Base-by-base conservation (phyloP, 495 filamentous ascomycete species). In the Penicillium lagena region DNA sequence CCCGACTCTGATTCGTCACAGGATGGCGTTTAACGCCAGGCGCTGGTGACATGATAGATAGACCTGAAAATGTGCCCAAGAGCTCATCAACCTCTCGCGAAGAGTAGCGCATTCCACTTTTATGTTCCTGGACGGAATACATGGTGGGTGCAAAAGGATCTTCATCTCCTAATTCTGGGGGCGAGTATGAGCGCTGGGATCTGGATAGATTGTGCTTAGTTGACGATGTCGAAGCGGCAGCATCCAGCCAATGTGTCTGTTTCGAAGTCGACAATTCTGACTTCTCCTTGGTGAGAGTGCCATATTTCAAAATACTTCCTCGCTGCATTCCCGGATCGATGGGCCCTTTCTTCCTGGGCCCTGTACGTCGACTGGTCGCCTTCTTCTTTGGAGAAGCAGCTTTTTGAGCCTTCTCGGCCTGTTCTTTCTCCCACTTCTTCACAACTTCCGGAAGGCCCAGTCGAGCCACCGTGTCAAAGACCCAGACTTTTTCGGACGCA, bases 371-470 rank as follows among this genome's bases (percentile, higher is more conserved):
- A 33, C 29, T 50, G 1, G 42, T 48, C 15, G 58, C 33, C 38
- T 68, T 59, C 28, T 58, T 60, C 34, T 63, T 71, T 4, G 62
- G 51, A 1, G 59, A 53, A 34, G 58, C 51, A 34, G 51, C 53
- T 30, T 57, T 62, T 14, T 35, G 42, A 28, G 61, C 51, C 43
- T 69, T 69, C 14, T 58, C 64, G 14, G 57, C 51, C 46, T 78
- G 71, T 13, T 76, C 70, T 41, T 80, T 80, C 49, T 95, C 82
- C 81, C 88, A 98, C 15, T 80, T 81, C 45, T 86, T 74, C 2
- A 90, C 80, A n/a, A 79, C 75, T 10, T 83, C 62, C 13, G 87
- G 88, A 39, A 87, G 72, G 0, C 88, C 85, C 12, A 85, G 56
- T 42, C 78, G 84, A 9, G 81, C 81, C 46, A 87, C 70, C 0